phyloP scores from a whole-genome alignment of 140 eudicot species.

The Oenanthe javanica region DNA sequence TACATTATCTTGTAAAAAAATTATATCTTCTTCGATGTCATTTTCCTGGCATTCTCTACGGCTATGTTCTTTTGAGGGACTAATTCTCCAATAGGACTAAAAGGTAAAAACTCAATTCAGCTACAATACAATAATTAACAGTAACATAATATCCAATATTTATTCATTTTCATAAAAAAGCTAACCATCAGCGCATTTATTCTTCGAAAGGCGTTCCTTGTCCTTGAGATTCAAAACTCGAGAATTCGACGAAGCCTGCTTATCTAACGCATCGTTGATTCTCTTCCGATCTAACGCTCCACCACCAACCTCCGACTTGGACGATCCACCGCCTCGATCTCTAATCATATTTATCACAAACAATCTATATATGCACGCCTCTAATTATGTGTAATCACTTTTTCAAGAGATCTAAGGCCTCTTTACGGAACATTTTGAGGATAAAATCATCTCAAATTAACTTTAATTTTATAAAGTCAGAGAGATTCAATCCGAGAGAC shows the following conservation, averaged over 20 bases:
- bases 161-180: neutral
- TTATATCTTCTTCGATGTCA: no score
- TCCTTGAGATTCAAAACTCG: constrained; percentile 34
- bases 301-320: constrained; percentile 48
- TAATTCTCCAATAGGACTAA: no score
- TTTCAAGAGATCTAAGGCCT: constrained; percentile 2
- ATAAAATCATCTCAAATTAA: neutral
- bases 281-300: constrained; percentile 73
- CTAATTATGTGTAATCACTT: neutral
- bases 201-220: constrained; percentile 40
- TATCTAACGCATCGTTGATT: constrained; percentile 74
- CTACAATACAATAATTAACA: no score
- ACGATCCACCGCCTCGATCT: constrained; percentile 50
- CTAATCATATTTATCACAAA: constrained; percentile 33
- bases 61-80: no score
- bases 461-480: neutral
- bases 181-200: constrained; percentile 47
- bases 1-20: neutral
- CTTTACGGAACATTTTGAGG: neutral
- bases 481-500: no score
- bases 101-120: neutral
- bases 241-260: constrained; percentile 59
- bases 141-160: neutral
- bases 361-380: constrained; percentile 5
- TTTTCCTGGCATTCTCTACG: no score